These are phyloP conservation scores for Thecaphora thlaspeos DNA, from an alignment of 1,284 basidiomycete genomes.

Conservation along the genomic window DNA sequence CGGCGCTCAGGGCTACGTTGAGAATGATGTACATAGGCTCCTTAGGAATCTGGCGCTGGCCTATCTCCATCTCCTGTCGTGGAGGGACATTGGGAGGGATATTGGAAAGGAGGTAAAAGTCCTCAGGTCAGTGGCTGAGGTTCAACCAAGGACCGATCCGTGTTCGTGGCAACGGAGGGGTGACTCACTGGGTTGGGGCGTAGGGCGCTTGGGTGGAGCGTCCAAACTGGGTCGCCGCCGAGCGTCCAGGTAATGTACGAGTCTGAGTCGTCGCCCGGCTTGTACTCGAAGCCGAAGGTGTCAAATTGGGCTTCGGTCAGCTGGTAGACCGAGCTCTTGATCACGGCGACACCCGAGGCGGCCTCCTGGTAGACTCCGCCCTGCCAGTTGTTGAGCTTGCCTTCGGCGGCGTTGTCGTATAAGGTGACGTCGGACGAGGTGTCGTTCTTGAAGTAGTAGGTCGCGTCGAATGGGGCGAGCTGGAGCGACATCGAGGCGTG, in stretches of 20 bases:
- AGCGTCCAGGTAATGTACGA: slow-evolving; percentile 44
- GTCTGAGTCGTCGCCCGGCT: slow-evolving; percentile 21
- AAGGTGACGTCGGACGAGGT: neutral
- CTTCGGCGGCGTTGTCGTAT: slow-evolving; percentile 13
- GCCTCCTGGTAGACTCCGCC: slow-evolving; percentile 54
- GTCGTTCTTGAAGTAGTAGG: slow-evolving; percentile 59
- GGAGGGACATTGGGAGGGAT: no score
- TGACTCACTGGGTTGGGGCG: slow-evolving; percentile 63
- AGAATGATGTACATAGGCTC: slow-evolving; percentile 49
- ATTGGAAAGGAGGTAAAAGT: no score
- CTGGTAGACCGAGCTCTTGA: slow-evolving; percentile 40
- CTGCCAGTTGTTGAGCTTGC: slow-evolving; percentile 43
- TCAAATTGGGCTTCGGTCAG: slow-evolving; percentile 21
- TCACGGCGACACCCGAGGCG: slow-evolving; percentile 48
- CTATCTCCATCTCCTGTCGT: slow-evolving; percentile 65
- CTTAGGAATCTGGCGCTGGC: slow-evolving; percentile 72
- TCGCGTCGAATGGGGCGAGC: slow-evolving; percentile 49
- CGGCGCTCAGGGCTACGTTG: slow-evolving; percentile 44
- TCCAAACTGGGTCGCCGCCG: slow-evolving; percentile 28
- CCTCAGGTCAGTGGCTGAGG: no score
- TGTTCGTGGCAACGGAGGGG: no score
- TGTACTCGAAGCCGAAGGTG: slow-evolving; percentile 67
- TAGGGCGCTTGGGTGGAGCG: slow-evolving; percentile 71
- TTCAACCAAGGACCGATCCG: no score
- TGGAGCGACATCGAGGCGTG: slow-evolving; percentile 47